Percentiles rank a stretch among this genome's conserved stretches.
Evolutionary conservation across 179 eudicot species (phyloP).

Genomic region (Beta corolliflora): DNA sequence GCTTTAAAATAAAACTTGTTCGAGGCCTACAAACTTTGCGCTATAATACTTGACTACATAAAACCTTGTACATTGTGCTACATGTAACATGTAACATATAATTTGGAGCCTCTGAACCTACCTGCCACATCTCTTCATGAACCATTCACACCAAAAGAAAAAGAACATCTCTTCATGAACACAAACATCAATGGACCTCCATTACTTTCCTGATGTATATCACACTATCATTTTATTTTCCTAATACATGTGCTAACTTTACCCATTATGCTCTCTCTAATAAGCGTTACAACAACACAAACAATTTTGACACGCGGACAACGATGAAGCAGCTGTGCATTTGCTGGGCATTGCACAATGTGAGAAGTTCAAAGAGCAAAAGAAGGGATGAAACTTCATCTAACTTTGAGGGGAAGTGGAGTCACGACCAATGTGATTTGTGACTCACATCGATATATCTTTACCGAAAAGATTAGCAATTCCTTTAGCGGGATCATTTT

Average conservation of each 20-base stretch:
- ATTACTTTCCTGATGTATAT: not conserved
- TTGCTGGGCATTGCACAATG: not conserved
- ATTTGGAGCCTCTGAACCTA: not conserved
- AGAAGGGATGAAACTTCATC: not conserved
- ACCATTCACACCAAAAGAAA: not conserved
- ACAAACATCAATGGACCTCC: not conserved
- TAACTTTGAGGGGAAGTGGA: not conserved
- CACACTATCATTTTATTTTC: not conserved
- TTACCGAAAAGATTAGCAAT: slow-evolving; percentile 77
- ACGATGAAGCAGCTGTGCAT: not conserved
- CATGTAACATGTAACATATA: not conserved
- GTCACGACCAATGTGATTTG: not conserved
- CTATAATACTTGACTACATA: not conserved
- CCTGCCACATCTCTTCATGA: not conserved
- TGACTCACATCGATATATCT: slow-evolving; percentile 58
- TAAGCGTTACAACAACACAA: not conserved
- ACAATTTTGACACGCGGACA: not conserved
- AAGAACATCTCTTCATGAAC: not conserved
- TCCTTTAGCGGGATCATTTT: slow-evolving; percentile 67
- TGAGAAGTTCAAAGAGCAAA: not conserved
- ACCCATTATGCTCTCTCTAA: not conserved
- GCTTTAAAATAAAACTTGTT: too few species aligned
- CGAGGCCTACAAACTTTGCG: too few species aligned
- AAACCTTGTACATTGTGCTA: not conserved
- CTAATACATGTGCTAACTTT: not conserved